Evolutionary conservation across 2,329 filamentous ascomycete genomes (phyloP), one percentile per base, ranked within the genome.

Genomic region (Colletotrichum higginsianum): DNA sequence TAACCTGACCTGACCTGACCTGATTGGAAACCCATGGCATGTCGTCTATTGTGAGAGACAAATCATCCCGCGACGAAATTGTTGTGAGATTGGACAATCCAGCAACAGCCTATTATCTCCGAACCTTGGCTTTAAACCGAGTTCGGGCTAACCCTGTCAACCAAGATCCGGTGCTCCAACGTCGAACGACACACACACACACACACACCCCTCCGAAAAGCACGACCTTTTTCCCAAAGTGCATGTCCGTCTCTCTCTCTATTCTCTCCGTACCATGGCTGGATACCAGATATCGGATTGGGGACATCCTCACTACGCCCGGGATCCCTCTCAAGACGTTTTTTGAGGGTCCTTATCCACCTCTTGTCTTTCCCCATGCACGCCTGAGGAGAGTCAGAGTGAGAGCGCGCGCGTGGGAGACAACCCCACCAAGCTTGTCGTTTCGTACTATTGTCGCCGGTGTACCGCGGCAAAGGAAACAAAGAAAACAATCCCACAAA

Each of bases 261-360:
- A 30, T 1, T 8, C 30, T 9, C 5, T 30, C 30, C 30, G 30
- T 8, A 30, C 30, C 30, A 30, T 49, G 21, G 9, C 23, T 49
- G 12, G 11, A 21, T 47, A 61, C n/a, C 35, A 52, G 60, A 61
- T 30, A 66, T 49, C 30, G 57, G 26, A 15, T 40, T 71, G 50
- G 57, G 46, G 44, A 62, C 52, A 58, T 38, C 63, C 57, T 67
- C 63, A 67, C 42, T 30, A 16, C 49, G 50, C 35, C 62, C 62
- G 67, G 67, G 50, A 70, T 30, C 35, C 38, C 50, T 66, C 40
- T 55, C 62, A 61, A 66, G 62, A 60, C 55, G 60, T 55, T n/a
- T 38, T 44, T 38, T 15, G 7, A 26, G 38, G 16, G 21, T 16
- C 30, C 44, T 68, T 44, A 35, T 40, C 38, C 55, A 50, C 23